Evolutionary conservation across 164 flowering plant genomes (phyloP).

Genomic region (Magnolia officinalis): DNA sequence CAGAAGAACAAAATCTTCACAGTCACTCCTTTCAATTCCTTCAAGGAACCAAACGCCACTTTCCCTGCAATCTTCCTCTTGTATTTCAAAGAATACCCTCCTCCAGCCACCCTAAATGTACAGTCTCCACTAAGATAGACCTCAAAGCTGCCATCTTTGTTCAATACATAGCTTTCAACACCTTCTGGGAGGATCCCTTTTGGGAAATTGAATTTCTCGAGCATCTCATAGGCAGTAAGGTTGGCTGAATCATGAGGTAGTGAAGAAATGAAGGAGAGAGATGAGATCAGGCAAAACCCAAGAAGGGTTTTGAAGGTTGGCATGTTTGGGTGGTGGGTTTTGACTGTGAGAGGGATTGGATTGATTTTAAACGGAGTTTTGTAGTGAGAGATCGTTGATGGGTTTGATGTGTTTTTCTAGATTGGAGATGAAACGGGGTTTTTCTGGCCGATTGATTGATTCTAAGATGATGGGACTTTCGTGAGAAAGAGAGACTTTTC

Average conservation of each 20-base stretch:
- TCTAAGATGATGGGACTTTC: too few species aligned
- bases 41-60: constrained; percentile 22
- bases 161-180: constrained; percentile 19
- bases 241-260: not conserved
- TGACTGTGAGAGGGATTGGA: not conserved
- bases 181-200: constrained; percentile 33
- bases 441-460: too few species aligned
- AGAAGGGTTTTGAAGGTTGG: constrained; percentile 18
- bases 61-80: constrained; percentile 22
- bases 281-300: constrained; percentile 15
- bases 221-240: constrained; percentile 24
- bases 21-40: constrained; percentile 27
- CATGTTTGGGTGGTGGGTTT: constrained; percentile 19
- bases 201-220: constrained; percentile 31
- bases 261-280: constrained; percentile 12
- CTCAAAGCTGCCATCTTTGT: constrained; percentile 29
- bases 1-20: constrained; percentile 29
- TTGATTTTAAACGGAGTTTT: not conserved
- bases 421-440: too few species aligned
- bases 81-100: constrained; percentile 25
- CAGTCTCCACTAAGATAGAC: constrained; percentile 20
- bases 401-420: not conserved
- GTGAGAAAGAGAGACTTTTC: too few species aligned
- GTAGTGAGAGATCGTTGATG: not conserved
- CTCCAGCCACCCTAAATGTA: constrained; percentile 21